A percentile compares a stretch with the other conserved stretches of the same genome.
These are phyloP conservation scores for Gyrodon lividus DNA, from an alignment of 768 basidiomycete species.

Conservation along the genomic window DNA sequence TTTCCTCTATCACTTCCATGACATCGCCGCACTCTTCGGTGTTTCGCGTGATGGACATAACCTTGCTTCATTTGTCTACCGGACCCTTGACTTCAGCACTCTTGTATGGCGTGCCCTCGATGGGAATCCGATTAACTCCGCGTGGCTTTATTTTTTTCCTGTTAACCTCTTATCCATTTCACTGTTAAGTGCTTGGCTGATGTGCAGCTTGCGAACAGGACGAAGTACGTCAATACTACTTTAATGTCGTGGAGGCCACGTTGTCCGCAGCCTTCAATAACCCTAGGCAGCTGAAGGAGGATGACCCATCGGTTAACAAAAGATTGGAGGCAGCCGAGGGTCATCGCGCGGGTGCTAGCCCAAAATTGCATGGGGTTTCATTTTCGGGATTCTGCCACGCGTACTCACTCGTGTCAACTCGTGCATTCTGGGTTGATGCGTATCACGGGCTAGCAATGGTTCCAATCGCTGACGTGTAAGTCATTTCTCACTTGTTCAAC, in stretches of 20 bases:
- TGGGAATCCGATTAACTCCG: constrained; percentile 8
- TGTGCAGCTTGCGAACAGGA: constrained; percentile 24
- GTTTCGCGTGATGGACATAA: constrained; percentile 6
- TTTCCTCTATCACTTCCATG: constrained; percentile 3
- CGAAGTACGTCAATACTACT: constrained; percentile 36
- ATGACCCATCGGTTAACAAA: neutral
- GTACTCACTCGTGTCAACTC: constrained; percentile 70
- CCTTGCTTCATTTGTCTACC: constrained; percentile 6
- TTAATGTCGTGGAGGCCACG: constrained; percentile 30
- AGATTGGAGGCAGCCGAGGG: neutral
- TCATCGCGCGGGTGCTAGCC: neutral
- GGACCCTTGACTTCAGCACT: constrained; percentile 17
- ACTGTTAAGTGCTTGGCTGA: constrained; percentile 16
- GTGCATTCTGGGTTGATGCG: constrained; percentile 81
- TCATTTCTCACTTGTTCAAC: constrained; percentile 13
- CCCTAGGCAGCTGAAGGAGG: constrained; percentile 4
- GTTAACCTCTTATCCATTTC: constrained; percentile 7
- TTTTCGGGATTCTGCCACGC: constrained; percentile 32
- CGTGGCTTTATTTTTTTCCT: constrained; percentile 4
- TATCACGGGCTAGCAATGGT: constrained; percentile 83
- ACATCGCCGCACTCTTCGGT: constrained; percentile 4
- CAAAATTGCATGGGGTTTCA: constrained; percentile 16
- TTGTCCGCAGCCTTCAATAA: constrained; percentile 14
- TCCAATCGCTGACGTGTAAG: constrained; percentile 81
- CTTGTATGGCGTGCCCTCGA: constrained; percentile 1